phyloP scores from a whole-genome alignment of 306 rosid species.

The Vigna trinervia region DNA sequence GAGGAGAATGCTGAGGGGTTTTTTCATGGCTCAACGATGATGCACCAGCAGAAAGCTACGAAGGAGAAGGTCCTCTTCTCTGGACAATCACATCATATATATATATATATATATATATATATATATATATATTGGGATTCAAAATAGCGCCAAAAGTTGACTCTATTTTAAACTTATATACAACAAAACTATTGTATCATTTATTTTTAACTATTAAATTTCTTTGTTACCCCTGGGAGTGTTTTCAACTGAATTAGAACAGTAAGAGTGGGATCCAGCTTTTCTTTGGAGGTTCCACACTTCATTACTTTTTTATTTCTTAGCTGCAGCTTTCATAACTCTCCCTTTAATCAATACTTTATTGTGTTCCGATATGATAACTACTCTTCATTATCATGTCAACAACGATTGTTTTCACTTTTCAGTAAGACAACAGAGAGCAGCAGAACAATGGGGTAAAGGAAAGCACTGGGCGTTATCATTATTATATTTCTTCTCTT shows the following conservation, averaged over 20 bases:
- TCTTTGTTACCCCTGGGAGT: too few species aligned
- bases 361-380: conserved; percentile 26
- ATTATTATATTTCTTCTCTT: background rate
- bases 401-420: background rate
- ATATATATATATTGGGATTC: too few species aligned
- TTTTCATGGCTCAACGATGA: background rate
- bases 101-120: too few species aligned
- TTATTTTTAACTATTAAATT: too few species aligned
- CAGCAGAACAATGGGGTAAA: background rate
- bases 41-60: too few species aligned
- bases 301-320: background rate
- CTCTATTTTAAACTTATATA: too few species aligned
- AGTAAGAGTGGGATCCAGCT: conserved; percentile 41
- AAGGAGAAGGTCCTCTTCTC: too few species aligned
- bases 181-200: too few species aligned
- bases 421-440: background rate
- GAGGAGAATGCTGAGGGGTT: background rate
- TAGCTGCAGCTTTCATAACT: conserved; percentile 8
- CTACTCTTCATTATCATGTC: conserved; percentile 35
- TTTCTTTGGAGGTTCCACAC: background rate
- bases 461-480: background rate
- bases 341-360: conserved; percentile 10
- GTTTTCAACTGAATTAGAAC: conserved; percentile 7
- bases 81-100: too few species aligned
- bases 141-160: too few species aligned